phyloP scores from a whole-genome alignment of 2,329 filamentous ascomycete genomes.

The Mycosphaerella sp. region DNA sequence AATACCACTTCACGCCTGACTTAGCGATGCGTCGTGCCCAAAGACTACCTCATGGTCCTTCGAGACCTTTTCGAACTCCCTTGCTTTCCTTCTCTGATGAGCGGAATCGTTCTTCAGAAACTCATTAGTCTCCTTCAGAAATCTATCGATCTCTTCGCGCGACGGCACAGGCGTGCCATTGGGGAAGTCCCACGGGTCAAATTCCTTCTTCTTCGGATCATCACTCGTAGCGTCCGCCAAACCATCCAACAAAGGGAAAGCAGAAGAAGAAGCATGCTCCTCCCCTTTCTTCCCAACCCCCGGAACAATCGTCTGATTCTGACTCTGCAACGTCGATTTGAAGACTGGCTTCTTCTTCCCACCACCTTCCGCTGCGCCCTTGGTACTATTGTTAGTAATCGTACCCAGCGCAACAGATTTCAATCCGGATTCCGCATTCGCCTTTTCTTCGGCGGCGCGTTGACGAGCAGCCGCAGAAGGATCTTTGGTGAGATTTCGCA shows the following conservation, averaged over 20 bases:
- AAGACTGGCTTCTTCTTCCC: constrained; percentile 31
- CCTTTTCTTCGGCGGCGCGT: constrained; percentile 49
- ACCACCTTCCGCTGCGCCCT: background rate
- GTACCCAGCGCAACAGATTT: constrained; percentile 41
- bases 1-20: no score
- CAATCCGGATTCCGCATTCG: constrained; percentile 56
- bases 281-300: background rate
- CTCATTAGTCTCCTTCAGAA: no score
- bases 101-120: no score
- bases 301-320: background rate
- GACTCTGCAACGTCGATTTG: constrained; percentile 24
- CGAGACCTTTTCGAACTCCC: no score
- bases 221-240: background rate
- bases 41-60: no score
- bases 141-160: no score
- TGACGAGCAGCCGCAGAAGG: constrained; percentile 59
- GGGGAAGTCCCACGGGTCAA: no score
- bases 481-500: constrained; percentile 75
- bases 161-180: no score
- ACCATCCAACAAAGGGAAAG: background rate
- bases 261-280: background rate
- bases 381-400: background rate
- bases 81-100: no score
- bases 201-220: background rate
- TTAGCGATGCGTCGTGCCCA: no score